Base-by-base conservation (phyloP, 176 grass and related monocot species). In the Zizania latifolia region DNA sequence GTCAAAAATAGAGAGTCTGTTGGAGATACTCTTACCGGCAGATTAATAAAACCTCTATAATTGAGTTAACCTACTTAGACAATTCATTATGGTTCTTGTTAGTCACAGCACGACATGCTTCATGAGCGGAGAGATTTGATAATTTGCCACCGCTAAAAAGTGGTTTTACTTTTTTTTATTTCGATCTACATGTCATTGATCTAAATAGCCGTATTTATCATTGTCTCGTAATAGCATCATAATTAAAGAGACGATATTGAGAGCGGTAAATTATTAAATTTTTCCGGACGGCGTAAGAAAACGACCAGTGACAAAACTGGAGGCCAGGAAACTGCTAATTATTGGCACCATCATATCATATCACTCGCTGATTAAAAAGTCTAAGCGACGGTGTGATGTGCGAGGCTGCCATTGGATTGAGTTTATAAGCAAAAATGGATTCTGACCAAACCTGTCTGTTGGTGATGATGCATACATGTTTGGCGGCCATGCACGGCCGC, bases 261-360 rank as follows among this genome's bases (percentile, higher is more conserved):
- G n/a, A n/a, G n/a, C n/a, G n/a, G n/a, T n/a, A n/a, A n/a, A n/a
- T n/a, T n/a, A n/a, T n/a, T n/a, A n/a, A n/a, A n/a, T n/a, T n/a
- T n/a, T n/a, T n/a, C n/a, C n/a, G n/a, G 39, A 29, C 6, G 70
- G 77, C 68, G 70, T 32, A 32, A 6, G 79, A 87, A 82, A 72
- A 67, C 59, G 67, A 82, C 67, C 58, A 27, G 2, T 26, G 79
- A 82, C 79, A 87, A 82, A 87, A 60, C 5, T 60, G 62, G 62
- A 69, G 78, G 43, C 26, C 48, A 38, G 10, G 72, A 17, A 60
- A 39, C 37, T 8, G 73, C 34, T 48, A 36, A 80, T 80, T 67
- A 72, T 78, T 68, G 26, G 50, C 37, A 28, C 5, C 30, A 77
- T 58, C n/a, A n/a, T n/a, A n/a, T n/a, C n/a, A n/a, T n/a, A n/a